Base-by-base conservation (phyloP, 1,284 basidiomycete genomes). In the Trichosporon sp. region DNA sequence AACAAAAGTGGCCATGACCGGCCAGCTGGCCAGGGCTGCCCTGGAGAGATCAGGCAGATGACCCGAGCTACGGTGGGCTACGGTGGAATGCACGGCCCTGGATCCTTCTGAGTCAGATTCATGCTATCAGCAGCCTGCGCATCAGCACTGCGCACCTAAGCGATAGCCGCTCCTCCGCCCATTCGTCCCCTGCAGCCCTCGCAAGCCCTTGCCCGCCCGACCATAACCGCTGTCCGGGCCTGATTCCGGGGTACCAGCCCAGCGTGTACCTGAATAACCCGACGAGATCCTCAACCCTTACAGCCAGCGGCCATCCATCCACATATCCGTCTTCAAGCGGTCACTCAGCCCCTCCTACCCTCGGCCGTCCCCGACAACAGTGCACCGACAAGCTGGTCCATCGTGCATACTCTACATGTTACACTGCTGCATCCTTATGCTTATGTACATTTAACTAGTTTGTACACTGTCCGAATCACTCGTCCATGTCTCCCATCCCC, bases 401-500 rank as follows among this genome's bases (percentile, higher is more conserved):
- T 54, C 8, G 7, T 11, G 26, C 26, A 26, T 26, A 26, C 26
- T 26, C 26, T 6, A 19, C n/a, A 26, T 54, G 21, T 54, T 54
- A 54, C 51, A 54, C 16, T 14, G 54, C 21, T 59, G 26, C 54
- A 12, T 31, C 4, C 7, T 35, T 6, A 8, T 35, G 32, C 12
- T 8, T 35, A 37, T 35, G 31, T 35, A 35, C 31, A 35, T n/a
- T 35, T n/a, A 1, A n/a, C 31, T 32, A 35, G 16, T 37, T 31
- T n/a, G 32, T 63, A 63, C 59, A 63, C 26, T 26, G 31, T 2
- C 3, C 31, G 14, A 32, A 32, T 35, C 32, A 63, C 14, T 35
- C 31, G 26, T 59, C 54, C 54, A 63, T 63, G 59, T 63, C 59
- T 4, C 59, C 59, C 65, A 46, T 66, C 16, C 38, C 38, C 4